Base-by-base conservation (phyloP, 1,139 yeast species). In the Geotrichum histeridarum region DNA sequence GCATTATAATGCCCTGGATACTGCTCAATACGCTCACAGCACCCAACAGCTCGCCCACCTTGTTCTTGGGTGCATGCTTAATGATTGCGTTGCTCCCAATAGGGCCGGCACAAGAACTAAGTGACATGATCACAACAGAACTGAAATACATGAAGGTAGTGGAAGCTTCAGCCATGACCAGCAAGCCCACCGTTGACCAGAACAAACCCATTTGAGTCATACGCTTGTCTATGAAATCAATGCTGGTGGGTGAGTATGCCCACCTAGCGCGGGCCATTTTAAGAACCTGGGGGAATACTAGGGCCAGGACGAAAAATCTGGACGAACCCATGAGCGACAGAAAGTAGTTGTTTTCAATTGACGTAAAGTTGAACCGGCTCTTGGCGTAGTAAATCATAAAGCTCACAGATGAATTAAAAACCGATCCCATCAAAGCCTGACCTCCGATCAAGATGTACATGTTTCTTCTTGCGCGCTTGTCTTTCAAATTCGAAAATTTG, bases 361-460 rank as follows among this genome's bases (percentile, higher is more conserved):
- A 76, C 1, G 72, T 70, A 88, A 93, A 84, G 27, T 75, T 62
- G 67, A 81, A 86, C 43, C 64, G 67, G 64, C 76, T 81, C 35
- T 84, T 79, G 0, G 84, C 79, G 63, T 80, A 86, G 35, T 87
- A 70, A 1, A 84, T 67, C 17, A 79, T 59, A 1, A 83, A 70
- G 18, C 79, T 77, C 8, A 77, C 77, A 31, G 69, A 55, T 1
- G 75, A 72, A 8, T 68, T 59, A 1, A 69, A 64, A 37, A 67
- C 51, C 47, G 63, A 67, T 17, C 76, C 57, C 1, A 80, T 74
- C 8, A 70, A 56, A 6, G 81, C 69, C 57, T 83, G 86, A 49
- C 78, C 68, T 0, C 67, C 33, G 0, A 84, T 71, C 35, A 87
- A 66, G 0, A 77, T 58, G 0, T 80, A 15, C 0, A 81, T 78